Evolutionary conservation across 352 stramenopile genomes (phyloP), one percentile per base, ranked within the genome.

Genomic region (Globisporangium alternatum): DNA sequence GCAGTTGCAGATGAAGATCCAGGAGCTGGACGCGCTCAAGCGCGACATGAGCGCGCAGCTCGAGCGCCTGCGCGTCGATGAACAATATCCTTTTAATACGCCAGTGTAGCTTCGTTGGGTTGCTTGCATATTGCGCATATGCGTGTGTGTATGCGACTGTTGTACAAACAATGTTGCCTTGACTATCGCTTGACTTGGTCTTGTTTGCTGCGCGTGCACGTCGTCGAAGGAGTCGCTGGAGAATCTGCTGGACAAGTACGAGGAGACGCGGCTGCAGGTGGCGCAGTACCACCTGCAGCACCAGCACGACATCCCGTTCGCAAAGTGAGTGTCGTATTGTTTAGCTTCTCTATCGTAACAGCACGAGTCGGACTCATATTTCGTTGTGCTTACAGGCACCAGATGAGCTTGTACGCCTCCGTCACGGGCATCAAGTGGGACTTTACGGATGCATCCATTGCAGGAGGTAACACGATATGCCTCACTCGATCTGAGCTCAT

Each of bases 391-490:
- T 54, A 5, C 51, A 93, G 84, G 53, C 85, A 90, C 54, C 79
- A 88, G 58, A 91, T 93, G 80, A 86, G 80, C 28, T 65, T 93
- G 22, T 91, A 89, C 43, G 84, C 84, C 3, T 80, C 80, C 6
- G 70, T 91, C 13, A 91, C 82, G 5, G 82, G 84, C 41, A 93
- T 93, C 75, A 88, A 87, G 65, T 93, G 82, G 82, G 78, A 90
- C 48, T 89, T 91, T 47, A 81, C 67, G n/a, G 72, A 67, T 17
- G 33, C 65, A 10, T 69, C 77, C 10, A 76, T 91, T 64, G 77
- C 66, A 51, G 84, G 81, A 13, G 71, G 77, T 88, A 59, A 3
- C 28, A 52, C 55, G 13, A 13, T 21, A 25, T 13, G 19, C 15
- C 12, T 22, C 2, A 2, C 25, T 59, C 2, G 17, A 3, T 37